Percentiles rank a stretch among this genome's conserved stretches.
phyloP scores from a whole-genome alignment of 2,329 filamentous ascomycete species.

The Nemania sp. region DNA sequence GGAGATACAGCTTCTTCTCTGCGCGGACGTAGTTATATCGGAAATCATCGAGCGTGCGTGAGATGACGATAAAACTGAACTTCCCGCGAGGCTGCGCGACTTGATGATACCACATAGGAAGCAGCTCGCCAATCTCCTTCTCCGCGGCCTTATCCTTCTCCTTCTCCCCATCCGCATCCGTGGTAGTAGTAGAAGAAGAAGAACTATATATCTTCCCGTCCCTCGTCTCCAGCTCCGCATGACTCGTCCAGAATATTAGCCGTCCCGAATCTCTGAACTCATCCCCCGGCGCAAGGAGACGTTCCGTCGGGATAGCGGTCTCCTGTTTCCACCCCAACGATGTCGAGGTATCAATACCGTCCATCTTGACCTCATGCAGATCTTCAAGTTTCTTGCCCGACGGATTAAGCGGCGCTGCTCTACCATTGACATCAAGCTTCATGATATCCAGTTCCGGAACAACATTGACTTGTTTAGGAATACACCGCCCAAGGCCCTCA shows the following conservation, averaged over 20 bases:
- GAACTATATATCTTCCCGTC: slow-evolving; percentile 21
- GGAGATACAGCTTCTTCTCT: slow-evolving; percentile 22
- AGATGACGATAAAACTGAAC: slow-evolving; percentile 26
- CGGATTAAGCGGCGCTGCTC: slow-evolving; percentile 11
- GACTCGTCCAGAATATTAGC: slow-evolving; percentile 29
- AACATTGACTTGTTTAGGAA: slow-evolving; percentile 19
- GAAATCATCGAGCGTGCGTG: slow-evolving; percentile 24
- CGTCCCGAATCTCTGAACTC: slow-evolving; percentile 24
- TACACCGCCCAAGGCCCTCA: slow-evolving; percentile 16
- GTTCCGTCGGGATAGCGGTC: slow-evolving; percentile 18
- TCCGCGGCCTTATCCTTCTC: too few species aligned
- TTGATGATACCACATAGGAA: slow-evolving; percentile 11
- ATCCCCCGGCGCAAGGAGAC: slow-evolving; percentile 7
- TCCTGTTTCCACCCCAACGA: slow-evolving; percentile 26
- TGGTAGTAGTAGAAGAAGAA: too few species aligned
- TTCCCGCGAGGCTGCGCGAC: slow-evolving; percentile 13
- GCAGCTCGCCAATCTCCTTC: slow-evolving; percentile 21
- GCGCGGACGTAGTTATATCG: slow-evolving; percentile 12
- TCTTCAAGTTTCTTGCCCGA: slow-evolving; percentile 7
- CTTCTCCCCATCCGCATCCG: neutral
- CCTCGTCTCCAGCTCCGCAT: slow-evolving; percentile 12
- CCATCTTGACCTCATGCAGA: slow-evolving; percentile 16
- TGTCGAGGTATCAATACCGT: slow-evolving; percentile 22
- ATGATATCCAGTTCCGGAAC: slow-evolving; percentile 24
- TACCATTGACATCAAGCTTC: slow-evolving; percentile 25